phyloP scores from a whole-genome alignment of 768 basidiomycete species.

The Mycena haematopus region DNA sequence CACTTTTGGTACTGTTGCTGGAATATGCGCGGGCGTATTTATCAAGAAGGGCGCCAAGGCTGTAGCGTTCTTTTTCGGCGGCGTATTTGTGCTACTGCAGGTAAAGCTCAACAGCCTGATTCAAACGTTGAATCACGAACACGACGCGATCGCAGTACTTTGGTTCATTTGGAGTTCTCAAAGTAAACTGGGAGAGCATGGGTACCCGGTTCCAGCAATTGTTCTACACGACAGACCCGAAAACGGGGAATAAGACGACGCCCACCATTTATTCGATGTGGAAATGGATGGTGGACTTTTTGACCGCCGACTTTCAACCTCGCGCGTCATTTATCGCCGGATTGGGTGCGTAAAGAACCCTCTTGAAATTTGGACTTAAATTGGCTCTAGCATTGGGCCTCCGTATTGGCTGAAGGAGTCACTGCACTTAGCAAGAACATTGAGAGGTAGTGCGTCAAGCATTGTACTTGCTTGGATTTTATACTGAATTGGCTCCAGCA shows the following conservation, averaged over 20 bases:
- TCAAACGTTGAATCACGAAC: not conserved
- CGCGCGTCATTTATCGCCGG: constrained; percentile 90
- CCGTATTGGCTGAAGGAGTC: constrained; percentile 66
- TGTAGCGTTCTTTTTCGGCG: constrained; percentile 87
- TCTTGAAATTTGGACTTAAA: not conserved
- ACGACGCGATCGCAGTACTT: constrained; percentile 65
- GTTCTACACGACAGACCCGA: constrained; percentile 68
- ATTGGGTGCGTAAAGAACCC: constrained; percentile 40
- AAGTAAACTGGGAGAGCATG: constrained; percentile 80
- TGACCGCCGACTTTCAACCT: constrained; percentile 92
- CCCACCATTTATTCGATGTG: constrained; percentile 72
- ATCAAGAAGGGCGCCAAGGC: constrained; percentile 92
- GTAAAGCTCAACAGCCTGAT: constrained; percentile 46
- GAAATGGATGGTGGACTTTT: constrained; percentile 75
- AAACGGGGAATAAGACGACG: constrained; percentile 56
- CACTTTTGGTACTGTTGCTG: constrained; percentile 86
- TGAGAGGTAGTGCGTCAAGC: not conserved
- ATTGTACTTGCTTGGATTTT: not conserved
- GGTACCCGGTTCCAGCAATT: constrained; percentile 71
- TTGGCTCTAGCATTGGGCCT: constrained; percentile 62
- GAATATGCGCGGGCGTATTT: constrained; percentile 91
- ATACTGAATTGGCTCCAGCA: constrained; percentile 30
- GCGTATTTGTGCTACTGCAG: constrained; percentile 90
- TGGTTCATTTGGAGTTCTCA: constrained; percentile 71
- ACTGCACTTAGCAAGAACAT: not conserved